Base-by-base conservation (phyloP, 306 rosid species). In the Quercus wislizeni region DNA sequence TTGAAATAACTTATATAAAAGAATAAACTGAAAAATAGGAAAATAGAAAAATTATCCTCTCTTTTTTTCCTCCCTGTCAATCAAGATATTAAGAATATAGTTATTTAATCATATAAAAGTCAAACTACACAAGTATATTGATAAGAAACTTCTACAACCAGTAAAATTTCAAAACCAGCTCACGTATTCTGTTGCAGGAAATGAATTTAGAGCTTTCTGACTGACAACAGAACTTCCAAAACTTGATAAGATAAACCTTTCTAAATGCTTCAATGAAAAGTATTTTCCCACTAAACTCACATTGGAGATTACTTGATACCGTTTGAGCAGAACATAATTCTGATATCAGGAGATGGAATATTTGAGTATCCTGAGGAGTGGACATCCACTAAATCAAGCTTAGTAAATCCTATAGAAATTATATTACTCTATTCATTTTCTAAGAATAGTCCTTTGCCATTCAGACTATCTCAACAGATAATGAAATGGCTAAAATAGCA, bases 81-180 rank as follows among this genome's bases (percentile, higher is more conserved):
- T 41, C 46, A 71, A 54, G 68, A 25, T 58, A 67, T 41, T 21
- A 69, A 73, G 71, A 81, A 69, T 73, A 74, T 63, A 67, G 51
- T 33, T 49, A 15, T 3, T 12, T 20, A 74, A 69, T 35, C n/a
- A 46, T 6, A 17, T 15, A 7, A 43, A 62, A 63, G 30, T 51
- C 56, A 52, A 62, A 74, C 20, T 76, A 55, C 18, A 57, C 65
- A 69, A n/a, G 51, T 19, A 38, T 19, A n/a, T n/a, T 55, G 56
- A 58, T 35, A 52, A 65, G 67, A 64, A 41, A 27, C 43, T 12
- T 27, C 23, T 72, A 59, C 78, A 75, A 12, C 21, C 71, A 55
- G 46, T 41, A 41, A 41, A 41, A 56, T 71, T 71, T 25, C 19
- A 58, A 49, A 83, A 76, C n/a, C 57, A 73, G 76, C 59, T 69